Evolutionary conservation across 148 eudicot species (phyloP).

Genomic region (Fallopia convolvulus): DNA sequence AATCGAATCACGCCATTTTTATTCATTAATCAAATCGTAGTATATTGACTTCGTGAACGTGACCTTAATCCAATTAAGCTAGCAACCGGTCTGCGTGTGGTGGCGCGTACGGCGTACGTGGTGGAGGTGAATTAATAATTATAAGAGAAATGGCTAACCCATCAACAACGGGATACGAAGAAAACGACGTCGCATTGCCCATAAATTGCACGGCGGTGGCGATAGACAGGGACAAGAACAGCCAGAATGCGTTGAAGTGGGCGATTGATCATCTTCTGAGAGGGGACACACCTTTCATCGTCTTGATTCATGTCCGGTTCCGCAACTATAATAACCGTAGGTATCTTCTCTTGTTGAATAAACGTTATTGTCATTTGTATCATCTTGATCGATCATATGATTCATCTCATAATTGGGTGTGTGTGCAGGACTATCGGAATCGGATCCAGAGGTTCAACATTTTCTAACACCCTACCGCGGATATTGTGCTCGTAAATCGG

Average conservation of each 20-base stretch:
- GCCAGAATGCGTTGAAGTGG: slow-evolving; percentile 85
- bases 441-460: slow-evolving; percentile 9
- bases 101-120: neutral
- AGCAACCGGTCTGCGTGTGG: neutral
- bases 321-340: slow-evolving; percentile 2
- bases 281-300: slow-evolving; percentile 40
- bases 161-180: neutral
- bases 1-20: neutral
- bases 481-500: slow-evolving; percentile 22
- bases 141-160: neutral
- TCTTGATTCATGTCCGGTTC: slow-evolving; percentile 51
- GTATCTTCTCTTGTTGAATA: neutral
- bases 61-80: neutral
- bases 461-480: slow-evolving; percentile 13
- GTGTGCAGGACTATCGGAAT: neutral
- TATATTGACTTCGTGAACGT: neutral
- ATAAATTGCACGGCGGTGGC: slow-evolving; percentile 38
- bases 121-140: neutral
- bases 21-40: neutral
- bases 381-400: neutral
- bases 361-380: neutral
- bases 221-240: slow-evolving; percentile 73
- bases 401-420: neutral
- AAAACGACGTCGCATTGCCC: slow-evolving; percentile 9
- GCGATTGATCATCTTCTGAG: slow-evolving; percentile 57